Conservation (phyloP, 352 stramenopile species). For the Saprolegnia parasitica region DNA sequence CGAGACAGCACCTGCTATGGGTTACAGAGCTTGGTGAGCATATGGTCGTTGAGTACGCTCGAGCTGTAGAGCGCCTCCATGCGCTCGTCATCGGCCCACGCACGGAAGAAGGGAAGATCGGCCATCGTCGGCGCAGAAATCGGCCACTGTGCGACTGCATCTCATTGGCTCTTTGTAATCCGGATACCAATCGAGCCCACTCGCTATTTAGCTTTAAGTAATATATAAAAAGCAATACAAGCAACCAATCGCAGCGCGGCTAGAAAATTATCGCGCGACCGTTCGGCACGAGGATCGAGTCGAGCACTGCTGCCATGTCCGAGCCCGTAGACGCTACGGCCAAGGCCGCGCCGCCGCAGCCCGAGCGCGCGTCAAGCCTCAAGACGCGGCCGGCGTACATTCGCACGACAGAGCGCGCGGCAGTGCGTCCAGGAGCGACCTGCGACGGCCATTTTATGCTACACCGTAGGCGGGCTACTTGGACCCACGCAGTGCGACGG, state of each 20-base stretch:
- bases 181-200: background rate
- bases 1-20: background rate
- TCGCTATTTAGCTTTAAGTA: background rate
- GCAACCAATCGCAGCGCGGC: background rate
- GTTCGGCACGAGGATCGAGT: slow-evolving; percentile 4
- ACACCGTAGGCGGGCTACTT: slow-evolving; percentile 2
- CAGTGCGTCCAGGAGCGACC: background rate
- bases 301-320: background rate
- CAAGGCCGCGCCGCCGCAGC: background rate
- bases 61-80: slow-evolving; percentile 29
- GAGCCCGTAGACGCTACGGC: background rate
- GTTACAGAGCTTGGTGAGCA: slow-evolving; percentile 15
- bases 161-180: background rate
- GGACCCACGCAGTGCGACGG: slow-evolving; percentile 19
- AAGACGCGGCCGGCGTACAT: slow-evolving; percentile 1
- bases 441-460: background rate
- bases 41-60: slow-evolving; percentile 15
- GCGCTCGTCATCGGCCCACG: slow-evolving; percentile 23
- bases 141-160: background rate
- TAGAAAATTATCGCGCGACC: slow-evolving; percentile 10
- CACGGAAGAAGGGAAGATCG: slow-evolving; percentile 10
- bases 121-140: background rate
- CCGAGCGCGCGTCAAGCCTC: too few species aligned
- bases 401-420: background rate
- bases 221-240: background rate